Base-by-base conservation (phyloP, 192 early-diverging fungal species). In the Cladochytrium replicatum region DNA sequence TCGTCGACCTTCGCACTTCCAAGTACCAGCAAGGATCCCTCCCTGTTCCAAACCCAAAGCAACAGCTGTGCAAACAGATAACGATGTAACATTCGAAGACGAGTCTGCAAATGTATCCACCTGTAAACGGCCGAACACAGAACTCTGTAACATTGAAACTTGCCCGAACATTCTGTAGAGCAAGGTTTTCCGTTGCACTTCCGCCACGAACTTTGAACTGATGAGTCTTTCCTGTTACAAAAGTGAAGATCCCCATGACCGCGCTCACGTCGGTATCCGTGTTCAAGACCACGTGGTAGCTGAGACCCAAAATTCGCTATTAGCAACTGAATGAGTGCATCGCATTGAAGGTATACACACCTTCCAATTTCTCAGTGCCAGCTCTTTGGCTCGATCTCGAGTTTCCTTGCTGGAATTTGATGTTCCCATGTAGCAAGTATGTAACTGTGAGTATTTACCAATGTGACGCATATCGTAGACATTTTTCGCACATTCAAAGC, bases 1-100 rank as follows among this genome's bases (percentile, higher is more conserved):
- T 99, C 95, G 63, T 99, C 95, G 0, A 97, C 93, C 51, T 99
- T 99, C n/a, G 92, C 82, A 50, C 86, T 90, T 26, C 91, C 93
- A 46, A 99, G 70, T 0, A 99, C 95, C 32, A 99, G 76, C 48
- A 99, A 62, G 3, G 81, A 75, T 0, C 78, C 83, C n/a, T 43
- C 46, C 0, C 61, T 50, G 19, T 75, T 74, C 26, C 87, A 77
- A 11, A 68, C 73, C 95, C 95, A 99, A 3, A 87, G 84, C n/a
- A 99, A 67, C 9, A 99, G 74, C 43, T 94, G 91, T 0, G 93
- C 95, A 70, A 99, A 85, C 43, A 99, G 57, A 55, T 99, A 99
- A 2, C 92, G 77, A 13, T 96, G 48, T 4, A 99, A 78, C 95
- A 99, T 99, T 37, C 95, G 78, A 37, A 89, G 71, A 24, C 95